Percentiles rank a stretch among this genome's conserved stretches.
Evolutionary conservation across 129 eudicot genomes (phyloP).

Genomic region (Scalesia atractyloides): DNA sequence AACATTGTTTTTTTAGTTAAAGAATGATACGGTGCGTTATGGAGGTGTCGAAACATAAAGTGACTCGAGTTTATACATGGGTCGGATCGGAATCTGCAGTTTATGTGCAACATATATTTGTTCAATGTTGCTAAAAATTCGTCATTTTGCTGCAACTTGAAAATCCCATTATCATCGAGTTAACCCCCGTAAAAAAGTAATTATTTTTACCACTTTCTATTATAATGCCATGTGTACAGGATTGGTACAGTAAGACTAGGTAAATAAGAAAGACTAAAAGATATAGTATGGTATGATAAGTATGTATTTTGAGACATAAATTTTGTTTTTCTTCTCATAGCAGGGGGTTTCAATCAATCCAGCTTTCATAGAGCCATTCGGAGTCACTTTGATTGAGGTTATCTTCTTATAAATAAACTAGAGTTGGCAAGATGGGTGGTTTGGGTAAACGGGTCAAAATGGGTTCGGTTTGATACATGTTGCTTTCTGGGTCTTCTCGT

Average conservation of each 20-base stretch:
- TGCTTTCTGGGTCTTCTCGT: constrained; percentile 95
- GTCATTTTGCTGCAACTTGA: constrained; percentile 93
- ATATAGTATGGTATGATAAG: background rate
- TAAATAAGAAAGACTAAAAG: constrained; percentile 18
- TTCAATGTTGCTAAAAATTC: constrained; percentile 92
- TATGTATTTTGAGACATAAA: background rate
- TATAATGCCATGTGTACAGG: constrained; percentile 12
- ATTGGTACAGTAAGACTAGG: constrained; percentile 79
- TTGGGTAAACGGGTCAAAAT: no score
- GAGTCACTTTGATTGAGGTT: constrained; percentile 96
- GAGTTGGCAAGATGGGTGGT: no score
- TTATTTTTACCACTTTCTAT: background rate
- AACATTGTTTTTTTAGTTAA: no score
- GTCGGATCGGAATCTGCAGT: no score
- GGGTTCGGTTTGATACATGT: no score
- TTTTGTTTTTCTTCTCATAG: constrained; percentile 17
- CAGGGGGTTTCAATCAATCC: constrained; percentile 99
- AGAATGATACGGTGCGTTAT: no score
- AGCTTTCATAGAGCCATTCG: constrained; percentile 96
- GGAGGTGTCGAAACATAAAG: no score
- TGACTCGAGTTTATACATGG: no score
- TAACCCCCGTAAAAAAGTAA: background rate
- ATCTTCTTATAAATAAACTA: constrained; percentile 12
- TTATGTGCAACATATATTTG: constrained; percentile 77
- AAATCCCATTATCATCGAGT: background rate